Conservation (phyloP, 345 rosid species). For the Arabidopsis thaliana region TAIR10.1 NC_003074.8:16632001-16632500, state of each 20-base stretch:
- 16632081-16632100: background rate
- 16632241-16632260: background rate
- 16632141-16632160: background rate
- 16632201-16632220: background rate
- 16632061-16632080: background rate
- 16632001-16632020: background rate
- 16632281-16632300: slow-evolving; percentile 7
- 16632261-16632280: background rate
- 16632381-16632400: slow-evolving; percentile 7
- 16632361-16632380: background rate
- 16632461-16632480: slow-evolving; percentile 43
- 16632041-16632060: background rate
- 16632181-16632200: background rate
- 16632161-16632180: background rate
- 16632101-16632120: background rate
- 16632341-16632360: background rate
- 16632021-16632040: background rate
- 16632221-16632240: background rate
- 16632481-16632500: slow-evolving; percentile 30
- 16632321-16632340: background rate
- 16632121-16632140: background rate
- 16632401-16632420: background rate
- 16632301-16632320: background rate
- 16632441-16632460: slow-evolving; percentile 45
- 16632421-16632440: background rate